Base-by-base conservation (phyloP, 108 stramenopile species). In the Nitzschia palea region DNA sequence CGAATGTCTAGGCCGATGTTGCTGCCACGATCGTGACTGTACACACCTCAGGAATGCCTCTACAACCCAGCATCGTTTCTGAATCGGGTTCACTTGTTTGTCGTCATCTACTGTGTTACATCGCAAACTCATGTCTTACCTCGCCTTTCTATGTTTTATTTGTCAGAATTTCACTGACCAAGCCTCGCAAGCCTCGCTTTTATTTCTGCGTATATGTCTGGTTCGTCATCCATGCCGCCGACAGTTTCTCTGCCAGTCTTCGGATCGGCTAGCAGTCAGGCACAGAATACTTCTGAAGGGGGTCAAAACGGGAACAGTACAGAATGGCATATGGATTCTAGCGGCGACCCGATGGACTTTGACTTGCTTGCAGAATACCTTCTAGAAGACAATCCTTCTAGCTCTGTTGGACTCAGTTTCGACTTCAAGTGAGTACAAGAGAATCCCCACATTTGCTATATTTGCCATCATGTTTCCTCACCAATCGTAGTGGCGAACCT, bases 311-410 rank as follows among this genome's bases (percentile, higher is more conserved):
- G 35, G 9, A 26, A n/a, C n/a, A 60, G 6, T 22, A 25, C 10
- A 12, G 59, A 60, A 12, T 56, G 22, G 54, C 29, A 56, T 17
- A 56, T 56, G 55, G 67, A 58, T 47, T 23, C 25, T 17, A 54
- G 60, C n/a, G 47, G 18, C 35, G 78, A 79, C 56, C 35, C 70
- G 6, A 74, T 94, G 23, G 92, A 94, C 68, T 90, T 94, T 65
- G 92, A 94, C 59, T 60, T 94, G 51, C 59, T 94, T 61, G 89
- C 92, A 25, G 92, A 88, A 56, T 94, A 90, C 69, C 80, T 94
- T 36, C 73, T 94, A 43, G 89, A 90, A 58, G 92, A 94, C 60
- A 72, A 59, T 2, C 65, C 74, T 14, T 56, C 52, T 31, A 54
- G 56, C 29, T 30, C 42, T 2, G 52, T 62, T 47, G 74, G 73